Evolutionary conservation across 495 filamentous ascomycete species (phyloP).

Genomic region (Baudoinia panamericana): DNA sequence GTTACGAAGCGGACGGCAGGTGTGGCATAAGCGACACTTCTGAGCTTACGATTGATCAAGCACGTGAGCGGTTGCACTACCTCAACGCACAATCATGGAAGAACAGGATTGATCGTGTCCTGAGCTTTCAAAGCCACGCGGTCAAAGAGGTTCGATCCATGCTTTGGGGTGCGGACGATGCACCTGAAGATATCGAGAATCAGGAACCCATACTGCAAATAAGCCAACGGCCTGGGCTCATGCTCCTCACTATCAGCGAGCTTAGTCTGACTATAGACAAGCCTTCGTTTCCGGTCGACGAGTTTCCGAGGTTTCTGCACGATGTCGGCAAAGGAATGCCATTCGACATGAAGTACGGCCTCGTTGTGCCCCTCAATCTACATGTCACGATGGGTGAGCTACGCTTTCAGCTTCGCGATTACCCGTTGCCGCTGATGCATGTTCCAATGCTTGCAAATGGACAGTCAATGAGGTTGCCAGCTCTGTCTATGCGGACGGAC

Average conservation of each 20-base stretch:
- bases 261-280: conserved; percentile 80
- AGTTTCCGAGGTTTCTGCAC: conserved; percentile 72
- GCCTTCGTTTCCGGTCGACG: conserved; percentile 71
- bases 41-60: conserved; percentile 58
- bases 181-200: conserved; percentile 67
- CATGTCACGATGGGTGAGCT: conserved; percentile 87
- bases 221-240: conserved; percentile 71
- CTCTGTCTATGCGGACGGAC: conserved; percentile 73
- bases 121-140: conserved; percentile 52
- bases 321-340: conserved; percentile 93
- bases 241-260: conserved; percentile 71
- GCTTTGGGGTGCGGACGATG: conserved; percentile 73
- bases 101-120: conserved; percentile 66
- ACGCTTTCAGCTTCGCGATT: conserved; percentile 72
- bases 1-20: conserved; percentile 69
- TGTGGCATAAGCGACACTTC: conserved; percentile 53
- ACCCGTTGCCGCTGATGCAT: conserved; percentile 83
- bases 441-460: conserved; percentile 68
- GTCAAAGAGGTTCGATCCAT: conserved; percentile 67
- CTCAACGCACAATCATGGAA: conserved; percentile 90
- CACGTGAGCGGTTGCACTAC: conserved; percentile 57
- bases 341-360: conserved; percentile 70
- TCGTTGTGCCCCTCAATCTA: conserved; percentile 81
- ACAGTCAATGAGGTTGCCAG: conserved; percentile 67
- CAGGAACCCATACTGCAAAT: conserved; percentile 76